Conservation (phyloP, 805 yeast genomes). For the Ogataea chonburiensis region DNA sequence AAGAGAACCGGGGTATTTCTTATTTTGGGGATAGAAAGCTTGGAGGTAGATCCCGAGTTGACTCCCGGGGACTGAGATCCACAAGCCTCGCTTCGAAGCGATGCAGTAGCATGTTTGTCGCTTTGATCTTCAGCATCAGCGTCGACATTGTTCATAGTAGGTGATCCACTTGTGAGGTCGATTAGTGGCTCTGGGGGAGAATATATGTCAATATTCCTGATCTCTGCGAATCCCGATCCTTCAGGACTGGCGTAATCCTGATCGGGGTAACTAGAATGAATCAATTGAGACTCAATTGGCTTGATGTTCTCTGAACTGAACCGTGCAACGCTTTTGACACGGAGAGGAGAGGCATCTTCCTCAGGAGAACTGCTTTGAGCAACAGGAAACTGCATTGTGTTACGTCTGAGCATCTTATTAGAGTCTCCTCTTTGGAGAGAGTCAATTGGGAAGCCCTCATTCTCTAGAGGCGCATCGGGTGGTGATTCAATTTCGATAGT, state of each 20-base stretch:
- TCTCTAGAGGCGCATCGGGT: too few species aligned
- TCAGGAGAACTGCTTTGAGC: not conserved
- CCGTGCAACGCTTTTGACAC: constrained; percentile 14
- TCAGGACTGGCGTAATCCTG: constrained; percentile 3
- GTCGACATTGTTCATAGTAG: too few species aligned
- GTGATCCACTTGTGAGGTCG: too few species aligned
- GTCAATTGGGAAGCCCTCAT: too few species aligned
- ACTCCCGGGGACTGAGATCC: constrained; percentile 3
- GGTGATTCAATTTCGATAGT: too few species aligned
- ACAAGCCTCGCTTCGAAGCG: not conserved
- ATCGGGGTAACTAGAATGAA: constrained; percentile 18
- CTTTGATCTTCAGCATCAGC: too few species aligned
- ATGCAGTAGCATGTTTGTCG: too few species aligned
- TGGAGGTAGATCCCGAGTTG: constrained; percentile 9
- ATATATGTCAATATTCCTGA: not conserved
- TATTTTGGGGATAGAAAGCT: constrained; percentile 18
- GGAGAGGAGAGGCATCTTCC: constrained; percentile 2
- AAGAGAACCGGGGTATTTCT: constrained; percentile 13
- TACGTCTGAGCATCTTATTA: constrained; percentile 11
- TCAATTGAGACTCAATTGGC: not conserved
- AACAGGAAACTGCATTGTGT: constrained; percentile 20
- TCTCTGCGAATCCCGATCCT: not conserved
- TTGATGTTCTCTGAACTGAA: constrained; percentile 2
- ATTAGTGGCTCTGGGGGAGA: not conserved
- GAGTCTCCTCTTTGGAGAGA: constrained; percentile 3